Conservation (phyloP, 352 stramenopile genomes). For the Phytophthora pini region DNA sequence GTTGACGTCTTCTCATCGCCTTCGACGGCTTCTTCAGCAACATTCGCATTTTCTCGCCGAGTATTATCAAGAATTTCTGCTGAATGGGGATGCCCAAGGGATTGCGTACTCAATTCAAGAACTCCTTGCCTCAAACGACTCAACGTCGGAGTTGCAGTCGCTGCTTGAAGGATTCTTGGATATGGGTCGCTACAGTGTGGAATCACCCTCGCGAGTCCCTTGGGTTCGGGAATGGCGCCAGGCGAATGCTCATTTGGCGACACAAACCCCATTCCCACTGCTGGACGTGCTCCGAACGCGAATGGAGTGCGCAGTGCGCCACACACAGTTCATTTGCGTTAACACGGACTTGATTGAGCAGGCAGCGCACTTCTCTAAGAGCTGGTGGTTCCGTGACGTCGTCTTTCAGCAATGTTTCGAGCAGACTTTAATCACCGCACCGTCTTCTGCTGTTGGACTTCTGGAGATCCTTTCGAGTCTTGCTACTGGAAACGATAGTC, state of each 20-base stretch:
- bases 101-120: conserved; percentile 51
- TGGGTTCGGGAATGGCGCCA: conserved; percentile 77
- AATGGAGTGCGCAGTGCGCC: conserved; percentile 53
- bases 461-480: conserved; percentile 44
- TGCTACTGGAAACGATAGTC: conserved; percentile 22
- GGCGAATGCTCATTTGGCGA: conserved; percentile 47
- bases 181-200: conserved; percentile 35
- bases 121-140: conserved; percentile 14
- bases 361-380: conserved; percentile 51
- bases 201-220: conserved; percentile 19
- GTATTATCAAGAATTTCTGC: conserved; percentile 56
- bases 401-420: conserved; percentile 43
- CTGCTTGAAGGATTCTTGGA: conserved; percentile 57
- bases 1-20: conserved; percentile 26
- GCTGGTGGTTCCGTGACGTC: conserved; percentile 50
- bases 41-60: conserved; percentile 30
- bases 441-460: conserved; percentile 27
- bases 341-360: conserved; percentile 35
- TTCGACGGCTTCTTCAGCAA: conserved; percentile 32
- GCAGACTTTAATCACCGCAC: conserved; percentile 13
- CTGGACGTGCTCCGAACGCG: conserved; percentile 28
- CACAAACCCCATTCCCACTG: conserved; percentile 14
- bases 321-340: conserved; percentile 53
- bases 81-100: conserved; percentile 50
- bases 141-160: conserved; percentile 20